Conservation (phyloP, 148 eudicot species). For the Simmondsia chinensis region DNA sequence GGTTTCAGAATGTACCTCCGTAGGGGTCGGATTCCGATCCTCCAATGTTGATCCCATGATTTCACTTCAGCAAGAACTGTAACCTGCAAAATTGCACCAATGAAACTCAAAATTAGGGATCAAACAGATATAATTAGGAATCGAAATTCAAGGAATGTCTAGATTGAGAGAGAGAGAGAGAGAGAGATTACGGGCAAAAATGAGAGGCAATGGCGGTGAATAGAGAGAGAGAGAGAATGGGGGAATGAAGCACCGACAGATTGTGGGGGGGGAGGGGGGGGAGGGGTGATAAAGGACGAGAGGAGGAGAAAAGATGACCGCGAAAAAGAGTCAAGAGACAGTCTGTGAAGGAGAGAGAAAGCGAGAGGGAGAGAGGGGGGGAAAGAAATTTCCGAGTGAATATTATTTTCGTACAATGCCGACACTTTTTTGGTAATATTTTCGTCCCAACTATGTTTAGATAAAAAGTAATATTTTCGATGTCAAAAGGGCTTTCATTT, state of each 20-base stretch:
- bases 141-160: not conserved
- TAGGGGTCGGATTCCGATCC: too few relatives aligned
- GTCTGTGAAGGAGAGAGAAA: conserved; percentile 5
- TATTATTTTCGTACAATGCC: too few relatives aligned
- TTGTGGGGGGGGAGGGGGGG: not conserved
- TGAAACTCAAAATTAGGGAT: not conserved
- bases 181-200: not conserved
- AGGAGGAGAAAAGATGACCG: not conserved
- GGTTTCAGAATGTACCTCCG: too few relatives aligned
- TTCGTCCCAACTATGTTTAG: too few relatives aligned
- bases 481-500: too few relatives aligned
- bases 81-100: not conserved
- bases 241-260: conserved; percentile 11
- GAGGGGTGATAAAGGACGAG: not conserved
- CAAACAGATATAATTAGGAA: not conserved
- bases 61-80: too few relatives aligned
- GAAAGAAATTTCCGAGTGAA: too few relatives aligned
- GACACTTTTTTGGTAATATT: too few relatives aligned
- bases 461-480: too few relatives aligned
- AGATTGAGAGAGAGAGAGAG: not conserved
- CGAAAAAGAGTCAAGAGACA: not conserved
- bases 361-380: not conserved
- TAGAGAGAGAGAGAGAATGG: not conserved
- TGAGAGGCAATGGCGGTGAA: too few relatives aligned
- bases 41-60: too few relatives aligned